Percentiles rank a stretch among this genome's conserved stretches.
phyloP scores from a whole-genome alignment of 169 alveolate species.

The Cryptosporidium meleagridis region DNA sequence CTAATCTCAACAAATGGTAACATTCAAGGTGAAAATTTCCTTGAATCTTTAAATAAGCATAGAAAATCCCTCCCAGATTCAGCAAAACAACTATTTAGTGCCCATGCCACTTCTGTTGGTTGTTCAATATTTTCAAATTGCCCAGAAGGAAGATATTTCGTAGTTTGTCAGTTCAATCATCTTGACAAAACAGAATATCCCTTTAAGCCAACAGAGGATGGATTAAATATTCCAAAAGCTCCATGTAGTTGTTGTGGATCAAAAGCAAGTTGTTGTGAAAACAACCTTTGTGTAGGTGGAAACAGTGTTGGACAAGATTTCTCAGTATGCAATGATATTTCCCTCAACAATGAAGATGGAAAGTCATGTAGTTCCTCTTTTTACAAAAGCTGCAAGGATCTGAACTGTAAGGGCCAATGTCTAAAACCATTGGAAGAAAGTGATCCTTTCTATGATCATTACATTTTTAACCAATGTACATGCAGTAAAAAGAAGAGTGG shows the following conservation, averaged over 20 bases:
- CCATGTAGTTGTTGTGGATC: constrained; percentile 75
- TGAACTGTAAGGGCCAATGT: constrained; percentile 62
- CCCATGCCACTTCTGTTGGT: constrained; percentile 71
- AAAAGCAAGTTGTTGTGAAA: constrained; percentile 63
- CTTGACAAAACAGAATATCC: constrained; percentile 33
- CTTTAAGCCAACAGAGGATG: constrained; percentile 58
- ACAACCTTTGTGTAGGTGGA: constrained; percentile 73
- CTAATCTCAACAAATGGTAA: constrained; percentile 47
- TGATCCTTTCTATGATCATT: constrained; percentile 55
- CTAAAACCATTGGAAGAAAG: constrained; percentile 60
- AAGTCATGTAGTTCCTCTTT: constrained; percentile 36
- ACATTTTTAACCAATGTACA: constrained; percentile 71
- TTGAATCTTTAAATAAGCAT: constrained; percentile 12
- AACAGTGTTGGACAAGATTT: constrained; percentile 71
- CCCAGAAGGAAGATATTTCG: constrained; percentile 66
- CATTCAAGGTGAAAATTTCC: constrained; percentile 17
- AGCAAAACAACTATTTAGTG: constrained; percentile 60
- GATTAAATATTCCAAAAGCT: constrained; percentile 34
- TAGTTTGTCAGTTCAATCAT: constrained; percentile 67
- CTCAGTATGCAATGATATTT: constrained; percentile 41
- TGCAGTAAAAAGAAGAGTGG: constrained; percentile 56
- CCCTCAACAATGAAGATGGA: background rate
- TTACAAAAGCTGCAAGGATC: constrained; percentile 50
- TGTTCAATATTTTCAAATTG: constrained; percentile 66
- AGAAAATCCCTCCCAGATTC: constrained; percentile 35